Evolutionary conservation across 768 basidiomycete genomes (phyloP), one percentile per base, ranked within the genome.

Genomic region (Cystofilobasidium macerans): DNA sequence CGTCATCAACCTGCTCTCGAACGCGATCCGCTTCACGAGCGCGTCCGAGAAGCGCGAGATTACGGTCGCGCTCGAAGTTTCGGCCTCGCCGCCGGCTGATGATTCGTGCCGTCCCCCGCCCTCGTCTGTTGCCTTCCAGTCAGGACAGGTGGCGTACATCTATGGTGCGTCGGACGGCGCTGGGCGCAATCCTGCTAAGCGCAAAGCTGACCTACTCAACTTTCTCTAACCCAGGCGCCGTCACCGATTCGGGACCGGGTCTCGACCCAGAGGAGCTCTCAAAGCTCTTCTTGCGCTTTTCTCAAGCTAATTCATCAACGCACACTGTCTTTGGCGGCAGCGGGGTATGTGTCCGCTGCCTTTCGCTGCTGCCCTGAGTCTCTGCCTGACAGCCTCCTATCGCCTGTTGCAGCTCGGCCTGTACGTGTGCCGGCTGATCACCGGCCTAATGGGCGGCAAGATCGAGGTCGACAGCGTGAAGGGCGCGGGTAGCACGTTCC

Each of bases 201-300:
- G 16, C 6, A 22, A 7, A 9, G 45, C 45, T 38, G 36, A 38
- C 36, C 18, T 6, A 22, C 16, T 18, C 45, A 8, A 6, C 20
- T 18, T 18, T 24, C 12, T 6, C 45, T 22, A 9, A 12, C 6
- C 24, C 45, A 47, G 45, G 45, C 18, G 63, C 64, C 6, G 64
- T 65, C 14, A 57, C 56, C 24, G 64, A 65, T 36, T 65, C 64
- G 6, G 64, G 64, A 32, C 64, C 78, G n/a, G 78, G 78, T 3
- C 70, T 79, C 35, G 75, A 73, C 24, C 71, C 72, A 11, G 72
- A 74, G n/a, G 77, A 78, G 61, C 70, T 78, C 24, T 69, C 74
- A 3, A 69, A 76, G 60, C 70, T 78, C 16, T 79, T 79, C 72
- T 73, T 75, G 68, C 69, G 48, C n/a, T 79, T 78, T 72, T 75